Evolutionary conservation across 2,329 filamentous ascomycete genomes (phyloP).

Genomic region (Aspergillus sp.): DNA sequence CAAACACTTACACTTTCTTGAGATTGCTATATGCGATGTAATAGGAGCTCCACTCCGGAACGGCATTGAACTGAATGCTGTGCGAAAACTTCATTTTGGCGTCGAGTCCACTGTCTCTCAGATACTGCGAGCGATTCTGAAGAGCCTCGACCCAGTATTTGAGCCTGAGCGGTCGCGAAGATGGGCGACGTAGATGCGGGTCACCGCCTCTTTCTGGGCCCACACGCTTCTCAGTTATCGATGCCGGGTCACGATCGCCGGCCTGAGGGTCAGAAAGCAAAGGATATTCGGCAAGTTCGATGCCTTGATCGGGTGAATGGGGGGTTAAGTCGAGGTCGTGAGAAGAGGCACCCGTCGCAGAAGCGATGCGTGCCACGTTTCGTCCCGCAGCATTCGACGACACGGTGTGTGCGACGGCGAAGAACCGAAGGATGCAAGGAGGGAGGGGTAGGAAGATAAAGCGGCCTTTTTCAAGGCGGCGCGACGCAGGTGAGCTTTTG

Average conservation of each 20-base stretch:
- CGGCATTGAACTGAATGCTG: conserved; percentile 98
- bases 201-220: background rate
- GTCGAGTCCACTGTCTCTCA: conserved; percentile 49
- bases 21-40: conserved; percentile 99
- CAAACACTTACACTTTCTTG: conserved; percentile 80
- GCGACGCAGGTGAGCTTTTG: background rate
- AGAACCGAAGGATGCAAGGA: conserved; percentile 2
- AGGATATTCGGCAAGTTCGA: conserved; percentile 34
- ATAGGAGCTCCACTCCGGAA: conserved; percentile 98
- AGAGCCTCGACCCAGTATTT: conserved; percentile 37
- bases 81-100: conserved; percentile 99
- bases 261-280: conserved; percentile 9
- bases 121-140: conserved; percentile 21
- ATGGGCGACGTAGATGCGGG: background rate
- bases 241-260: background rate
- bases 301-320: conserved; percentile 24
- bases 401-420: conserved; percentile 21
- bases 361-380: conserved; percentile 26
- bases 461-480: background rate
- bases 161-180: conserved; percentile 20
- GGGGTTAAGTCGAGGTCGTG: conserved; percentile 12
- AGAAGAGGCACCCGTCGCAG: conserved; percentile 25
- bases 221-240: background rate
- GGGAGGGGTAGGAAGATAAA: background rate
- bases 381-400: conserved; percentile 27